Conservation (phyloP, 2,329 filamentous ascomycete species). For the Monilinia fructicola region DNA sequence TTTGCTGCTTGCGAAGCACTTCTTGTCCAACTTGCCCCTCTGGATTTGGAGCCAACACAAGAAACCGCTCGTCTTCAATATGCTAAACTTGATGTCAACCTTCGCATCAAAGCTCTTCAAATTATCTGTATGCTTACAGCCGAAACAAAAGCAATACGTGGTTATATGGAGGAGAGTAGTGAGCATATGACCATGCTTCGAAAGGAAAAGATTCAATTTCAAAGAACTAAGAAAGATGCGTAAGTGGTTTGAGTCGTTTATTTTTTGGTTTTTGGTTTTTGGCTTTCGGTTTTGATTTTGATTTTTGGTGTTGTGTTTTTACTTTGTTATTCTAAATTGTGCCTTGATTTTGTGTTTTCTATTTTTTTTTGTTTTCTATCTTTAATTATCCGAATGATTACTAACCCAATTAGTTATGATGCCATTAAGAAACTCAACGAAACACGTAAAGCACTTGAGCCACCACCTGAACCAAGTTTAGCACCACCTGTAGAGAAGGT, state of each 20-base stretch:
- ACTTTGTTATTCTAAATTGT: no score
- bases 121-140: constrained; percentile 83
- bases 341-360: no score
- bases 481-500: constrained; percentile 40
- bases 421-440: constrained; percentile 70
- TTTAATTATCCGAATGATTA: neutral
- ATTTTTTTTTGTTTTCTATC: no score
- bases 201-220: constrained; percentile 93
- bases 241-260: constrained; percentile 44
- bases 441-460: constrained; percentile 69
- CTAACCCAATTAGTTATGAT: constrained; percentile 57
- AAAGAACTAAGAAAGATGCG: constrained; percentile 71
- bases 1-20: constrained; percentile 75
- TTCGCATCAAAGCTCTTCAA: constrained; percentile 76
- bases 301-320: no score
- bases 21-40: constrained; percentile 76
- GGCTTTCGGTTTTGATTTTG: no score
- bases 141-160: constrained; percentile 81
- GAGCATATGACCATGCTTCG: constrained; percentile 92
- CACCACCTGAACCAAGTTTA: constrained; percentile 61
- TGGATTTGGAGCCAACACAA: constrained; percentile 70
- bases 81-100: constrained; percentile 74
- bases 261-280: no score
- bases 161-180: constrained; percentile 87
- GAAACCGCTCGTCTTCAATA: constrained; percentile 75